These are phyloP conservation scores for Paradendryphiella salina DNA, from an alignment of 2,329 filamentous ascomycete genomes.

Conservation along the genomic window DNA sequence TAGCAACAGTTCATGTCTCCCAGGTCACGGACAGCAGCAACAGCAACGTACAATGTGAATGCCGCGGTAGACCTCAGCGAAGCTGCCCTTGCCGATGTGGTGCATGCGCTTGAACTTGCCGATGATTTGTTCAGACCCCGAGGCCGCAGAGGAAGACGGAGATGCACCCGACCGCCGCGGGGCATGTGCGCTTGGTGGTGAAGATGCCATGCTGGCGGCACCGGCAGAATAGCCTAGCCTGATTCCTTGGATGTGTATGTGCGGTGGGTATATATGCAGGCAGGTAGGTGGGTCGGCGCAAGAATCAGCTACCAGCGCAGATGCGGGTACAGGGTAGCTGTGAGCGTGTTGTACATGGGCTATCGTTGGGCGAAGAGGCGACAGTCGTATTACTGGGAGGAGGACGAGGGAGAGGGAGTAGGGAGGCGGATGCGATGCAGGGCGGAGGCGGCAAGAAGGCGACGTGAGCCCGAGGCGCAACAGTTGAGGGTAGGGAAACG, in stretches of 20 bases:
- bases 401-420: neutral
- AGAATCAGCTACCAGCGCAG: conserved; percentile 42
- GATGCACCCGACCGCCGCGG: conserved; percentile 45
- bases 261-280: neutral
- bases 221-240: conserved; percentile 35
- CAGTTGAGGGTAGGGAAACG: neutral
- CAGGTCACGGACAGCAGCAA: neutral
- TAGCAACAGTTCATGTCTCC: neutral
- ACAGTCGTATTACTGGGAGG: conserved; percentile 1
- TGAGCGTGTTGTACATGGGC: conserved; percentile 47
- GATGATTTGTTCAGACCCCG: conserved; percentile 50
- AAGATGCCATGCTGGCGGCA: conserved; percentile 44
- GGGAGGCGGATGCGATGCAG: neutral
- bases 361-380: conserved; percentile 17
- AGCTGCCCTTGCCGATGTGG: conserved; percentile 96
- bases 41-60: conserved; percentile 70
- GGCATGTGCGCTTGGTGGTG: conserved; percentile 35
- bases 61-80: conserved; percentile 91
- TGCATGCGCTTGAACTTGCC: conserved; percentile 81
- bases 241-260: conserved; percentile 13
- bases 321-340: conserved; percentile 45
- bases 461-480: neutral
- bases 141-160: conserved; percentile 37
- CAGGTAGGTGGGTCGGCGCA: conserved; percentile 12
- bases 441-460: neutral